phyloP scores from a whole-genome alignment of 2,329 filamentous ascomycete species.

The Stemphylium vesicarium region DNA sequence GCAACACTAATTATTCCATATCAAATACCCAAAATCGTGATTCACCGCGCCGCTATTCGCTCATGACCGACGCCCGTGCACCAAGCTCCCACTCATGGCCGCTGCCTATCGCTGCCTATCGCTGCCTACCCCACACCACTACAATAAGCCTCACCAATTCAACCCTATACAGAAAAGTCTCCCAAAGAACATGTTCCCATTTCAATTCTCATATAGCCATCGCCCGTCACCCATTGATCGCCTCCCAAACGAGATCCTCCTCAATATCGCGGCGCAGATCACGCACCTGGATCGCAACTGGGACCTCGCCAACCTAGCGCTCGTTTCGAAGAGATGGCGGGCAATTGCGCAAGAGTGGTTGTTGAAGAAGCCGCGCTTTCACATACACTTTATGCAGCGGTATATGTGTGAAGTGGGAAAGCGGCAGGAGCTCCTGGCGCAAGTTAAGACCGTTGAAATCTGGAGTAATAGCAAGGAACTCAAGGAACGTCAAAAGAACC shows the following conservation, averaged over 20 bases:
- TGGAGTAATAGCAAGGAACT: slow-evolving; percentile 17
- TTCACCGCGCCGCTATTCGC: too few species aligned
- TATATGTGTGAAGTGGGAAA: slow-evolving; percentile 19
- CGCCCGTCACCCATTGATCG: not conserved
- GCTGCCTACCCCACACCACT: too few species aligned
- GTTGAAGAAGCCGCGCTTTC: slow-evolving; percentile 20
- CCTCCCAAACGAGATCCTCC: slow-evolving; percentile 24
- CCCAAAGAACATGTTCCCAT: too few species aligned
- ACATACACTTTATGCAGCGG: slow-evolving; percentile 20
- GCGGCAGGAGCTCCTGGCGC: slow-evolving; percentile 5
- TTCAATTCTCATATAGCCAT: too few species aligned
- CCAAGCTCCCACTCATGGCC: too few species aligned
- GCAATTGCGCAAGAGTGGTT: slow-evolving; percentile 25
- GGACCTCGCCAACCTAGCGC: slow-evolving; percentile 19
- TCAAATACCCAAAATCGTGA: too few species aligned
- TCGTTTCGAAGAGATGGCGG: slow-evolving; percentile 19
- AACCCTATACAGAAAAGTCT: too few species aligned
- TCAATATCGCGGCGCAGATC: slow-evolving; percentile 17
- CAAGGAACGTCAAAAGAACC: not conserved
- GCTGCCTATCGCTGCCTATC: too few species aligned
- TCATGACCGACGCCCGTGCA: too few species aligned
- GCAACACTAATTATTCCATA: too few species aligned
- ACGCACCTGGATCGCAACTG: slow-evolving; percentile 12
- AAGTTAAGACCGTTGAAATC: slow-evolving; percentile 22
- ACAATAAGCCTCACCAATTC: too few species aligned